Conservation (phyloP, 805 yeast species). For the Saccharomycopsis javanensis region DNA sequence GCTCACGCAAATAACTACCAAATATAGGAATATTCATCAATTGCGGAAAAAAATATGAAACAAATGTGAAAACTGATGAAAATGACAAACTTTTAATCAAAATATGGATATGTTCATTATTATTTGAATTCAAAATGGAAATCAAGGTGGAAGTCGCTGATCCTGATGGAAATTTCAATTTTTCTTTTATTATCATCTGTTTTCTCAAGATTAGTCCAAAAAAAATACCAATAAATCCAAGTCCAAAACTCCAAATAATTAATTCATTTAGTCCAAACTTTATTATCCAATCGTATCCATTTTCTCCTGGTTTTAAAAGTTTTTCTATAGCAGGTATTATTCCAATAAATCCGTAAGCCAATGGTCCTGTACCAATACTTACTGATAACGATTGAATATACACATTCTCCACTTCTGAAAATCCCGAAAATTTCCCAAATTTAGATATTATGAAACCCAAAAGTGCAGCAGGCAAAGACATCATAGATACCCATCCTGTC, state of each 20-base stretch:
- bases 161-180: constrained; percentile 89
- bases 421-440: constrained; percentile 30
- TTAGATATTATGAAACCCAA: constrained; percentile 80
- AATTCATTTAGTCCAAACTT: constrained; percentile 41
- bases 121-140: constrained; percentile 67
- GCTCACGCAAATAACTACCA: constrained; percentile 50
- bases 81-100: constrained; percentile 22
- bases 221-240: constrained; percentile 92
- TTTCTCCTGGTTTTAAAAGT: constrained; percentile 67
- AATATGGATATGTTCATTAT: constrained; percentile 23
- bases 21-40: constrained; percentile 65
- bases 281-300: constrained; percentile 41
- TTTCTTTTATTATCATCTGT: constrained; percentile 81
- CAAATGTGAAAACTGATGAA: constrained; percentile 64
- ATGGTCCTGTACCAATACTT: constrained; percentile 95
- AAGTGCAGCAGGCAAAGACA: constrained; percentile 91
- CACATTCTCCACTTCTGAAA: constrained; percentile 90
- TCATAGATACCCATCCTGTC: constrained; percentile 99
- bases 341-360: constrained; percentile 92
- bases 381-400: constrained; percentile 88
- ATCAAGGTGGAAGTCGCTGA: constrained; percentile 92
- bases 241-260: constrained; percentile 72
- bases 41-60: constrained; percentile 65
- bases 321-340: constrained; percentile 94
- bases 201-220: constrained; percentile 83